Evolutionary conservation across 768 basidiomycete species (phyloP).

Genomic region (Pulveroboletus frians): DNA sequence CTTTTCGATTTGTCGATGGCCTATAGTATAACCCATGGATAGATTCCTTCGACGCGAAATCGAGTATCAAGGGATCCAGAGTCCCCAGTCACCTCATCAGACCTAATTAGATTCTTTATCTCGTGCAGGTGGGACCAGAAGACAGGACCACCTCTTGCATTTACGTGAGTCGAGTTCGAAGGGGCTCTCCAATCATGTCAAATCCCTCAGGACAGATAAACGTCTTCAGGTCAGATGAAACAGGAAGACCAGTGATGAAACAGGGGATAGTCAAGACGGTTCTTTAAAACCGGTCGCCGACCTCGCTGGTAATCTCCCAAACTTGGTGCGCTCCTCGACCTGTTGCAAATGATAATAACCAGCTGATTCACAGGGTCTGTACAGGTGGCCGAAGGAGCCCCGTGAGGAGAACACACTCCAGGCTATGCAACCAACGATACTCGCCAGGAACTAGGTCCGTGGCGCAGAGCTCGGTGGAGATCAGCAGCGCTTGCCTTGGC

Average conservation of each 20-base stretch:
- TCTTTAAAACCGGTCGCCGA: not conserved
- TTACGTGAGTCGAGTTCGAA: constrained; percentile 6
- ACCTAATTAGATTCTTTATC: not conserved
- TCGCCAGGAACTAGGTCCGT: not conserved
- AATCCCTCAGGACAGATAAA: constrained; percentile 3
- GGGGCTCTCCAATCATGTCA: constrained; percentile 2
- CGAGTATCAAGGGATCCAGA: not conserved
- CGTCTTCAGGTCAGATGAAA: not conserved
- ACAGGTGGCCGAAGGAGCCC: not conserved
- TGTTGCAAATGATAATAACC: not conserved
- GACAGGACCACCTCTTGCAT: not conserved
- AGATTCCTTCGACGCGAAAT: too few species aligned
- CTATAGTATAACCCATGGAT: too few species aligned
- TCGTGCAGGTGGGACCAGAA: constrained; percentile 5
- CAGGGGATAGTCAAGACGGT: not conserved
- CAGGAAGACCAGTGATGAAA: not conserved
- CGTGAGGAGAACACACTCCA: not conserved
- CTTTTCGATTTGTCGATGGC: too few species aligned
- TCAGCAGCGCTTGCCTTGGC: not conserved
- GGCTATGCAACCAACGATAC: not conserved
- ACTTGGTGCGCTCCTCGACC: not conserved
- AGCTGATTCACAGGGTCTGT: not conserved
- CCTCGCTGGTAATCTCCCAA: not conserved
- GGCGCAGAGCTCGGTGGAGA: not conserved
- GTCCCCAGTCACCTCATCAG: constrained; percentile 2